Percentiles rank a stretch among this genome's conserved stretches.
Conservation (phyloP, 345 rosid genomes). For the Citrus cavaleriei region DNA sequence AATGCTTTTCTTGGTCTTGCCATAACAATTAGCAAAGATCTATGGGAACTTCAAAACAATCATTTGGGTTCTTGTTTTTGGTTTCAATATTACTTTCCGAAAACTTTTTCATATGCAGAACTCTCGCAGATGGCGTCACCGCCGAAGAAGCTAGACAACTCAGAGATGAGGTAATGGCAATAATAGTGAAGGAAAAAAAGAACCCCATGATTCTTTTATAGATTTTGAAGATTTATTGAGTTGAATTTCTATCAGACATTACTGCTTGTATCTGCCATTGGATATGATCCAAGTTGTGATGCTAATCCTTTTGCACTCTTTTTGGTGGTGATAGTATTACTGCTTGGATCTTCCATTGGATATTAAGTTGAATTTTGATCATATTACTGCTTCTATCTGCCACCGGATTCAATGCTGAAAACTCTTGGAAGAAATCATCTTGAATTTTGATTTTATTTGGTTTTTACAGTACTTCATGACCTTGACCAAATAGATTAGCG, state of each 20-base stretch:
- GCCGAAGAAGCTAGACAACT: conserved; percentile 72
- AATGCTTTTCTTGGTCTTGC: neutral
- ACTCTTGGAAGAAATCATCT: neutral
- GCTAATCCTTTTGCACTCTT: no score
- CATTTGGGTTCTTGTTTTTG: conserved; percentile 22
- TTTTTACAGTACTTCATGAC: neutral
- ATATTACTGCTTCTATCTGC: neutral
- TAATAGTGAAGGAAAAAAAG: neutral
- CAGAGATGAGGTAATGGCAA: conserved; percentile 70
- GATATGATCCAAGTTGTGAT: neutral
- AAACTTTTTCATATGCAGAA: conserved; percentile 20
- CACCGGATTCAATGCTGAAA: neutral
- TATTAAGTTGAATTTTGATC: neutral
- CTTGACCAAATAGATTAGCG: neutral
- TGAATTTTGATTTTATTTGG: neutral
- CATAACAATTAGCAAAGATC: neutral
- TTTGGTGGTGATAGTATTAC: no score
- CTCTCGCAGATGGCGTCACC: conserved; percentile 65
- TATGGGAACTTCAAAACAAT: conserved; percentile 2
- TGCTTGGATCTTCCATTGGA: no score
- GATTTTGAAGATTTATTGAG: neutral
- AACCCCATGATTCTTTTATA: neutral
- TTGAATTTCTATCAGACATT: neutral
- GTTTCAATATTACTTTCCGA: conserved; percentile 17
- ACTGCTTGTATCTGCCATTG: neutral